Percentiles rank a stretch among this genome's conserved stretches.
Evolutionary conservation across 1,284 basidiomycete genomes (phyloP).

Genomic region (Microbotryum scabiosae): DNA sequence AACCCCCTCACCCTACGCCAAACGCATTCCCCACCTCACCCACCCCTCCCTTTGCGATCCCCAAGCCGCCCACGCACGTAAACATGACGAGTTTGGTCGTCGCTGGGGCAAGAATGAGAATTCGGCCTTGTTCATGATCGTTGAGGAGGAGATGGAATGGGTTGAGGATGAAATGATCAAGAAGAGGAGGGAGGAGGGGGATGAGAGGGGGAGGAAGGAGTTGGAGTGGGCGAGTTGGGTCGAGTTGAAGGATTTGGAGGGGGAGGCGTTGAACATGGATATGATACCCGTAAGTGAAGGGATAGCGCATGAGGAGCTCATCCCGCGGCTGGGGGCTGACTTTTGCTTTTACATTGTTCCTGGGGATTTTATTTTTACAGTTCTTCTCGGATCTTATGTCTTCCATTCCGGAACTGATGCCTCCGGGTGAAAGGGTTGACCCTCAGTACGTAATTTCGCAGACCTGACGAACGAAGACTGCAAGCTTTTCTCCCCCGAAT

Average conservation of each 20-base stretch:
- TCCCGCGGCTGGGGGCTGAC: not conserved
- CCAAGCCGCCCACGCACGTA: not conserved
- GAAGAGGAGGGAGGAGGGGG: not conserved
- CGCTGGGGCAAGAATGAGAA: conserved; percentile 1
- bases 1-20: not conserved
- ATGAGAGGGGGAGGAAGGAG: not conserved
- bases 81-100: not conserved
- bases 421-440: not conserved
- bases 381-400: conserved; percentile 7
- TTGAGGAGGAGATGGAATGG: not conserved
- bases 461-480: no score
- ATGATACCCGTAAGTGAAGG: not conserved
- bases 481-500: not conserved
- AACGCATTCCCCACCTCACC: not conserved
- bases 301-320: no score
- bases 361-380: not conserved
- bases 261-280: not conserved
- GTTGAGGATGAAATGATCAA: not conserved
- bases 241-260: not conserved
- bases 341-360: not conserved
- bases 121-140: not conserved
- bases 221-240: conserved; percentile 6
- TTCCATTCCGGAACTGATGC: conserved; percentile 5
- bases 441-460: not conserved
- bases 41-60: conserved; percentile 3